Evolutionary conservation across 148 eudicot species (phyloP), one percentile per base, ranked within the genome.

Genomic region (Rhododendron ovatum): DNA sequence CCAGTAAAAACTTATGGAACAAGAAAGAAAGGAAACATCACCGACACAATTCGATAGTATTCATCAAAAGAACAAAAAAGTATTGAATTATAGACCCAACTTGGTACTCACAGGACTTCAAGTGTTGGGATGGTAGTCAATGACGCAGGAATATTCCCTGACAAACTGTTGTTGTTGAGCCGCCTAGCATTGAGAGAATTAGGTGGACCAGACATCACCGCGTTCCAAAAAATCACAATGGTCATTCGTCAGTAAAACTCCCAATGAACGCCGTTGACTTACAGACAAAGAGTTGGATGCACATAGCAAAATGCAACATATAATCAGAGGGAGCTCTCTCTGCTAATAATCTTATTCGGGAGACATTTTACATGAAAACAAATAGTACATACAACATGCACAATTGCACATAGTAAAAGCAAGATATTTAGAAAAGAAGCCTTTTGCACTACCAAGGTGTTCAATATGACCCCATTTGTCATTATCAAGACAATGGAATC

Each of bases 101-200:
- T 89, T 77, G 48, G 83, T 86, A 91, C 98, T 92, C 89, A 94
- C 98, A 96, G 96, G 78, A 92, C 93, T 94, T 93, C 94, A 82
- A 96, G 89, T 74, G 95, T 55, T 0, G 0, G 0, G 28, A 96
- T 86, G 69, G 88, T 82, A 41, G 98, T 96, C 86, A 96, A 90
- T 50, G 92, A 88, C 53, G n/a, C 4, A 4, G 97, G 98, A 86
- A 95, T 93, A 76, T 84, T 51, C 84, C 93, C 95, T 11, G 87
- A 84, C 90, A 95, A 90, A 87, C 59, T 90, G 90, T 95, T 95
- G 88, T 95, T 95, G 87, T 94, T 94, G 79, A 95, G 93, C 88
- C 98, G 91, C 88, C 98, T 96, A 86, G 85, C 85, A 88, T 85
- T 88, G 90, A 88, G 69, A 88, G 61, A 86, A 83, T 22, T 76